Evolutionary conservation across 228 moss, liverwort and hornwort species (phyloP), one percentile per base, ranked within the genome.

Genomic region (Sphagnum fallax): DNA sequence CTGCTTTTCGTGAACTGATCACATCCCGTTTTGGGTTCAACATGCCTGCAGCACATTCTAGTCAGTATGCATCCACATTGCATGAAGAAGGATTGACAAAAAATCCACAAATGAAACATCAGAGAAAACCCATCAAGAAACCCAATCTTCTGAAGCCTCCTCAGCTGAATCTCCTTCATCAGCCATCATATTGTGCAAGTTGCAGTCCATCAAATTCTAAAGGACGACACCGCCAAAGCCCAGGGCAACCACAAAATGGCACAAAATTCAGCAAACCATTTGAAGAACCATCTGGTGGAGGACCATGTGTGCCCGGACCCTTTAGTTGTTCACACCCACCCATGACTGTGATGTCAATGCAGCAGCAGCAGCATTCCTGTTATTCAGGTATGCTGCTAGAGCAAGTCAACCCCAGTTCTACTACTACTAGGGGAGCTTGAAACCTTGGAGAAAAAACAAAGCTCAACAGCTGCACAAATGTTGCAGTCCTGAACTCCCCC

Each of bases 1-100:
- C 65, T 5, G 72, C 79, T 15, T 72, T 83, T 75, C 52, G 72
- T 49, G 77, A 83, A 51, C 79, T 79, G 72, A 57, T 79, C 0
- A 72, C 58, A 32, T 59, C 16, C 5, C 64, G 65, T 51, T 67
- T 83, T 63, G 76, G 79, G 65, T 69, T 79, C 4, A 6, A 52
- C 0, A 64, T 76, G 61, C 13, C 67, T 18, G 14, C 32, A 49
- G 6, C 57, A 0, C 65, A 53, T n/a, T 52, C 8, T 15, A 14
- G 0, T 12, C 0, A 5, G 4, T 72, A 67, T 51, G 52, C 65
- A 0, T 79, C 32, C 32, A 32, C 32, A 32, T 32, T 32, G 32
- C 32, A 53, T 4, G 76, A 74, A 9, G 52, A 76, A 16, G 16
- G 0, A 1, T 74, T 49, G 47, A 64, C 76, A 48, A 0, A 14